Evolutionary conservation across 2,329 filamentous ascomycete genomes (phyloP).

Genomic region (Epichloe scottii): DNA sequence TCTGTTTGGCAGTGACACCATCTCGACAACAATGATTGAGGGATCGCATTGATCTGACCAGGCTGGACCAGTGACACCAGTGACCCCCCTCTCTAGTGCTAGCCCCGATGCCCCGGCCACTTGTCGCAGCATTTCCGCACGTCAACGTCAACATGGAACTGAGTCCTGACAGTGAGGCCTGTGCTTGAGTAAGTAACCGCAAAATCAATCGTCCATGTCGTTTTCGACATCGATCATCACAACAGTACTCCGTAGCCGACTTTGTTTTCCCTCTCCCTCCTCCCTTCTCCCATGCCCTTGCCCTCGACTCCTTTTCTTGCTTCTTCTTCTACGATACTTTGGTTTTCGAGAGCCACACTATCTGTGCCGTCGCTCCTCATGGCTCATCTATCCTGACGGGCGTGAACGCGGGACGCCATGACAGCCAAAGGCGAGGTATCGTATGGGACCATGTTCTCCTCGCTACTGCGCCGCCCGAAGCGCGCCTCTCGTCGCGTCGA

Average conservation of each 20-base stretch:
- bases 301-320: background rate
- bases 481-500: slow-evolving; percentile 21
- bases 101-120: too few relatives aligned
- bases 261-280: background rate
- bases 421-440: slow-evolving; percentile 2
- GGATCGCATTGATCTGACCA: too few relatives aligned
- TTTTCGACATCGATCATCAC: background rate
- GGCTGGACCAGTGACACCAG: too few relatives aligned
- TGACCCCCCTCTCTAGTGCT: too few relatives aligned
- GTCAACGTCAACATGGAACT: too few relatives aligned
- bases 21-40: too few relatives aligned
- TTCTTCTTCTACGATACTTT: slow-evolving; percentile 3
- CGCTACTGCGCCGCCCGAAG: slow-evolving; percentile 22
- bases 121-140: too few relatives aligned
- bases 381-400: slow-evolving; percentile 16
- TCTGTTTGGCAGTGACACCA: too few relatives aligned
- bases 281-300: background rate
- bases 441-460: slow-evolving; percentile 23
- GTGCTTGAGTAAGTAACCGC: background rate
- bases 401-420: slow-evolving; percentile 7
- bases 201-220: background rate
- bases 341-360: background rate
- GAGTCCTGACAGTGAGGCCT: background rate
- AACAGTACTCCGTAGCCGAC: too few relatives aligned
- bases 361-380: slow-evolving; percentile 7